These are phyloP conservation scores for Psilocybe mexicana DNA, from an alignment of 1,284 basidiomycete species.

Conservation along the genomic window DNA sequence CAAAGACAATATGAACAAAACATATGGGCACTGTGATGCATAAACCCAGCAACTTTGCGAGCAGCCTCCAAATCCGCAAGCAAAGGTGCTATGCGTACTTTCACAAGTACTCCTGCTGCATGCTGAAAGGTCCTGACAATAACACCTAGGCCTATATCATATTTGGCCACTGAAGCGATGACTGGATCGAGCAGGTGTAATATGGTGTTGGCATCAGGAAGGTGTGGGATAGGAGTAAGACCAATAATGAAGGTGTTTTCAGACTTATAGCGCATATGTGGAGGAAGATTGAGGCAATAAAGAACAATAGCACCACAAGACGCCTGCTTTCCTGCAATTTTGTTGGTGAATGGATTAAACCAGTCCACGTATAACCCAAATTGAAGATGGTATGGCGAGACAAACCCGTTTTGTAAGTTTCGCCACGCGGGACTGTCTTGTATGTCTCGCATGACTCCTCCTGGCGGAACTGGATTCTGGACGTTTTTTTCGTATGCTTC, in stretches of 20 bases:
- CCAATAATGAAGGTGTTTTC: constrained; percentile 21
- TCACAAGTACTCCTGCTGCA: constrained; percentile 21
- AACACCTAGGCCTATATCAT: constrained; percentile 13
- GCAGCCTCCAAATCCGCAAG: constrained; percentile 31
- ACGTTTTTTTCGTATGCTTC: constrained; percentile 17
- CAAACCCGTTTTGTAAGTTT: constrained; percentile 12
- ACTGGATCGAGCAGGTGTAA: constrained; percentile 31
- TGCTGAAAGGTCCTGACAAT: constrained; percentile 13
- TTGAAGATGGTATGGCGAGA: constrained; percentile 16
- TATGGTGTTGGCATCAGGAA: constrained; percentile 19
- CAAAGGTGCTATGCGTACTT: constrained; percentile 21
- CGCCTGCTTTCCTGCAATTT: constrained; percentile 23
- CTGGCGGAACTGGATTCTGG: constrained; percentile 8
- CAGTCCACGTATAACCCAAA: constrained; percentile 39
- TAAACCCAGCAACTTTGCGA: constrained; percentile 29
- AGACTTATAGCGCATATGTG: constrained; percentile 10
- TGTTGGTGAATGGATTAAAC: constrained; percentile 24
- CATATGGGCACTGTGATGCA: constrained; percentile 13
- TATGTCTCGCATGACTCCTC: constrained; percentile 20
- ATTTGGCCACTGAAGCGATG: constrained; percentile 20
- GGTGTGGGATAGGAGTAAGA: constrained; percentile 19
- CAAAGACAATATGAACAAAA: constrained; percentile 29
- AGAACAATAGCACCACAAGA: constrained; percentile 18
- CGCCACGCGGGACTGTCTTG: constrained; percentile 23
- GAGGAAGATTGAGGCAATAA: constrained; percentile 23